These are phyloP conservation scores for Rutstroemia sp. DNA, from an alignment of 2,329 filamentous ascomycete species.

Conservation along the genomic window DNA sequence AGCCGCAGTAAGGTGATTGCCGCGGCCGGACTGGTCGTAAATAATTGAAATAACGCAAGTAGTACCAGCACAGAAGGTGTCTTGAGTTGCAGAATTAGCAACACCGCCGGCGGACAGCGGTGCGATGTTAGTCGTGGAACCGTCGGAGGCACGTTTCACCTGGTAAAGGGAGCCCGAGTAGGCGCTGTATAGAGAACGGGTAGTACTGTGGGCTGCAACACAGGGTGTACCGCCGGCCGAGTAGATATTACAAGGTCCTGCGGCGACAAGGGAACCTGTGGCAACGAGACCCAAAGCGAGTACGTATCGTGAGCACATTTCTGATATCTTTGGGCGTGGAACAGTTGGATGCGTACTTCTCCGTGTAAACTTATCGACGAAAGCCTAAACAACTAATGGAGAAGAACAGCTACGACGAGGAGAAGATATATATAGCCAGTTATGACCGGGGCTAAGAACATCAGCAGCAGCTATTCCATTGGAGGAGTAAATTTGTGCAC, in stretches of 20 bases:
- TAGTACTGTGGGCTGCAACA: conserved; percentile 58
- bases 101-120: conserved; percentile 51
- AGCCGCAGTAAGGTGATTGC: conserved; percentile 57
- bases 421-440: not conserved
- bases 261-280: conserved; percentile 36
- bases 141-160: conserved; percentile 46
- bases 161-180: conserved; percentile 52
- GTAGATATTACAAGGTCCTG: conserved; percentile 57
- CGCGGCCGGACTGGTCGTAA: conserved; percentile 57
- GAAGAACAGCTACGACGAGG: not conserved
- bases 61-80: conserved; percentile 51
- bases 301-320: conserved; percentile 27
- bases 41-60: conserved; percentile 58
- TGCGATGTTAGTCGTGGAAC: conserved; percentile 29
- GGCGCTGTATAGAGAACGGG: conserved; percentile 50
- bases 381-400: no score
- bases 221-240: conserved; percentile 51
- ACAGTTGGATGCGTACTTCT: not conserved
- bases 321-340: conserved; percentile 15
- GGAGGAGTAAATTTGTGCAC: no score
- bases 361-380: not conserved
- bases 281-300: conserved; percentile 30
- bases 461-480: no score
- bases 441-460: not conserved
- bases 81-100: conserved; percentile 53